Percentiles rank a stretch among this genome's conserved stretches.
phyloP scores from a whole-genome alignment of 306 rosid species.

The Lotus japonicus region DNA sequence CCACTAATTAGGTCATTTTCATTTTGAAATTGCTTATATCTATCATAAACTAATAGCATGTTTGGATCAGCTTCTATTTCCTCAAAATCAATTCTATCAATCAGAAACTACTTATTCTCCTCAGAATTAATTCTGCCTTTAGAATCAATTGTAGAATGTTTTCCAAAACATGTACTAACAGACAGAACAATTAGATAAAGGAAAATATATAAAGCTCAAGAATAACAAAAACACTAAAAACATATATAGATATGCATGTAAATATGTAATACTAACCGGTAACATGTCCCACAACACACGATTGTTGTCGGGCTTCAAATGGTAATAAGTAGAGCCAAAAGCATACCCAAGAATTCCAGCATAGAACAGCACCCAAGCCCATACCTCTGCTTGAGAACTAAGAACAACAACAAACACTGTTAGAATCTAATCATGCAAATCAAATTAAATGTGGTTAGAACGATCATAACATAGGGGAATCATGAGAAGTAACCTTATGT shows the following conservation, averaged over 20 bases:
- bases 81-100: too few species aligned
- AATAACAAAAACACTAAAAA: background rate
- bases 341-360: slow-evolving; percentile 49
- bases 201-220: background rate
- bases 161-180: too few species aligned
- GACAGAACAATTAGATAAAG: background rate
- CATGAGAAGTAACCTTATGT: slow-evolving; percentile 32
- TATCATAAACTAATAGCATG: background rate
- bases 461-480: too few species aligned
- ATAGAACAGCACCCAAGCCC: slow-evolving; percentile 49
- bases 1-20: background rate
- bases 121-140: too few species aligned
- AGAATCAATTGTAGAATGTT: too few species aligned
- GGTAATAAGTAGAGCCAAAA: slow-evolving; percentile 63
- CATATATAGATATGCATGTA: background rate
- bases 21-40: background rate
- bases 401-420: background rate
- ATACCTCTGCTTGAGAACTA: slow-evolving; percentile 39
- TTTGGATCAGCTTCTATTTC: too few species aligned
- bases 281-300: slow-evolving; percentile 59
- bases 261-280: slow-evolving; percentile 41
- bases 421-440: background rate
- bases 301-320: slow-evolving; percentile 48
- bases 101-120: too few species aligned
- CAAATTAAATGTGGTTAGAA: background rate